phyloP scores from a whole-genome alignment of 2,329 filamentous ascomycete species.

The Cryphonectria radicalis region DNA sequence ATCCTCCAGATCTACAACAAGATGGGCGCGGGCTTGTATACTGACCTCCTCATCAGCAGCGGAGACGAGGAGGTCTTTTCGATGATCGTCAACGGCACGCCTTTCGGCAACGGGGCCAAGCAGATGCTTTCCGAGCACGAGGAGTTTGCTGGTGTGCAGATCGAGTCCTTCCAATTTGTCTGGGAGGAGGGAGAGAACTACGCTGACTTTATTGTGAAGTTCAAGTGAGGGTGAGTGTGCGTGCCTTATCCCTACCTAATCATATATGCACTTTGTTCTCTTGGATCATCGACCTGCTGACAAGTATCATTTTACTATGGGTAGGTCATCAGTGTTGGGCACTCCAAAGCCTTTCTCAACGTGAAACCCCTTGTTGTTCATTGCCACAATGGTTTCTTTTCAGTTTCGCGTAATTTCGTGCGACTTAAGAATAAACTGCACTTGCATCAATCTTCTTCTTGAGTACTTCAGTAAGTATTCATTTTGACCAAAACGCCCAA shows the following conservation, averaged over 20 bases:
- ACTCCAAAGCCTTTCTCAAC: no score
- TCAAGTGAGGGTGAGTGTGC: not conserved
- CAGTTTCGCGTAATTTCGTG: no score
- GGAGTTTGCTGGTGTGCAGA: not conserved
- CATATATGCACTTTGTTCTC: not conserved
- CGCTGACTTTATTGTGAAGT: not conserved
- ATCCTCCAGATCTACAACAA: not conserved
- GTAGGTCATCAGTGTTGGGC: not conserved
- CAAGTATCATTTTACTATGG: no score
- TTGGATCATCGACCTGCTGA: no score
- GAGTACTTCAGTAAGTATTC: not conserved
- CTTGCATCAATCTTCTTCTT: no score
- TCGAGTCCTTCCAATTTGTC: slow-evolving; percentile 1
- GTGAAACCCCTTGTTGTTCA: not conserved
- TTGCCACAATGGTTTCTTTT: no score
- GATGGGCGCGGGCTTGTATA: not conserved
- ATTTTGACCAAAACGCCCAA: no score
- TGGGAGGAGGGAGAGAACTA: not conserved
- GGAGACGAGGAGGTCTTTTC: not conserved
- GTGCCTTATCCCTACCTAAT: not conserved
- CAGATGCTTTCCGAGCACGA: not conserved
- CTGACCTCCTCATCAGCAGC: not conserved
- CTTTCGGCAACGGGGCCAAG: not conserved
- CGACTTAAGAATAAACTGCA: no score
- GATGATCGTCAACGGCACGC: not conserved